Evolutionary conservation across 768 basidiomycete genomes (phyloP).

Genomic region (Lyophyllum atratum): DNA sequence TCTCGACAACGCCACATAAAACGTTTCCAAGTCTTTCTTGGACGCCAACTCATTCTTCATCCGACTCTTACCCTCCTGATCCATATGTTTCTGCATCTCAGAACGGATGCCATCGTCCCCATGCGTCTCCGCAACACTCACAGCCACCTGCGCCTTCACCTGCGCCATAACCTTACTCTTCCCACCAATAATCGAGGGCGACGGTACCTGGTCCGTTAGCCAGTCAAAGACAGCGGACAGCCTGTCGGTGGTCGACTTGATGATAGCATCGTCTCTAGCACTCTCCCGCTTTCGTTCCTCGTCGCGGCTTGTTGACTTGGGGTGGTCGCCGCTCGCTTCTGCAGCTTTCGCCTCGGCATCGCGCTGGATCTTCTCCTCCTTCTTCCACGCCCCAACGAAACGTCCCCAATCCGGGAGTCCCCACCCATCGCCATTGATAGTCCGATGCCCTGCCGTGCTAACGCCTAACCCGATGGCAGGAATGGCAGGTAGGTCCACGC

Average conservation of each 20-base stretch:
- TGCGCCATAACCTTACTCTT: slow-evolving; percentile 15
- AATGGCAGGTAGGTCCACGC: slow-evolving; percentile 57
- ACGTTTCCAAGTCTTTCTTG: slow-evolving; percentile 81
- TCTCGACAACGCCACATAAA: slow-evolving; percentile 86
- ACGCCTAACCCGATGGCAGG: slow-evolving; percentile 43
- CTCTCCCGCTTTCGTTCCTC: slow-evolving; percentile 23
- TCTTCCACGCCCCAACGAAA: slow-evolving; percentile 63
- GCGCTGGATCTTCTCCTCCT: slow-evolving; percentile 46
- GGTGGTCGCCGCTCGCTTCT: not conserved
- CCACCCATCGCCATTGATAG: slow-evolving; percentile 38
- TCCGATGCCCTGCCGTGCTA: slow-evolving; percentile 10
- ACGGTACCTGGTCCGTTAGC: slow-evolving; percentile 72
- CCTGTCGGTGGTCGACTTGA: slow-evolving; percentile 70
- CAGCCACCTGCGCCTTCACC: slow-evolving; percentile 4
- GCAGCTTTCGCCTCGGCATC: slow-evolving; percentile 27
- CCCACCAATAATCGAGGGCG: slow-evolving; percentile 20
- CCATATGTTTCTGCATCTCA: slow-evolving; percentile 15
- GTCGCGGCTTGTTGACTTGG: slow-evolving; percentile 15
- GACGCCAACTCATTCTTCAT: slow-evolving; percentile 54
- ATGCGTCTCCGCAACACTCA: slow-evolving; percentile 19
- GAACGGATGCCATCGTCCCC: slow-evolving; percentile 18
- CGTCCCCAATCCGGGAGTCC: slow-evolving; percentile 63
- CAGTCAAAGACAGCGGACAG: slow-evolving; percentile 79
- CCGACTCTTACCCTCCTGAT: slow-evolving; percentile 26
- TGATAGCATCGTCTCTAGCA: slow-evolving; percentile 45